Base-by-base conservation (phyloP, 2,329 filamentous ascomycete species). In the Amesomyces nigricolor region DNA sequence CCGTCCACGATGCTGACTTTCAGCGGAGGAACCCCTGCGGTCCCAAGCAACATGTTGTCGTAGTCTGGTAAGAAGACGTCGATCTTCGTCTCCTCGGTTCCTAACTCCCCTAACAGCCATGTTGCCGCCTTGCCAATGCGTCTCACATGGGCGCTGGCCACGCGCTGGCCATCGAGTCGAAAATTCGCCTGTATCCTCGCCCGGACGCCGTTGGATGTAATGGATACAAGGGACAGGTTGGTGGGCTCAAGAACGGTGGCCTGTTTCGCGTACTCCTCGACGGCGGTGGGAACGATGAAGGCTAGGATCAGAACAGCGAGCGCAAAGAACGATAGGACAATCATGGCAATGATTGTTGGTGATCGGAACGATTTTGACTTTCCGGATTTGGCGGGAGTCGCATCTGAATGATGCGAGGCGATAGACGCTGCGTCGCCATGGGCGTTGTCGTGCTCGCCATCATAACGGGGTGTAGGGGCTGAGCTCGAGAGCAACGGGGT, bases 201-300 rank as follows among this genome's bases (percentile, higher is more conserved):
- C 58, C 80, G 82, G 8, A 96, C 81, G 11, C 94, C 92, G 56
- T 85, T 79, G 7, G 82, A 67, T 0, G 90, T 96, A 62, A 96
- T 87, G 2, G 87, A 89, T 65, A 94, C 88, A 57, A 99, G 84
- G 1, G 91, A 90, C 17, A 99, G 73, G 62, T 86, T 88, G 5
- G 87, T 91, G 2, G 94, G 89, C 66, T 91, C 83, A 62, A 99
- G 81, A 16, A 92, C 83, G 22, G 86, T 79, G 3, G 91, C 89
- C 69, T 91, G 79, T 71, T 92, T 87, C 47, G 88, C 89, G 71
- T 99, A 99, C 67, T 89, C 81, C 71, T 95, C 84, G 10, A 95
- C 82, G 7, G 86, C 82, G 14, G 87, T 84, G 2, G 92, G 91
- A 0, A 87, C 82, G 52, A 95, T 80, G 72, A 96, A 96, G 14